Evolutionary conservation across 2,329 filamentous ascomycete genomes (phyloP), one percentile per base, ranked within the genome.

Genomic region (Hypoxylon rubiginosum): DNA sequence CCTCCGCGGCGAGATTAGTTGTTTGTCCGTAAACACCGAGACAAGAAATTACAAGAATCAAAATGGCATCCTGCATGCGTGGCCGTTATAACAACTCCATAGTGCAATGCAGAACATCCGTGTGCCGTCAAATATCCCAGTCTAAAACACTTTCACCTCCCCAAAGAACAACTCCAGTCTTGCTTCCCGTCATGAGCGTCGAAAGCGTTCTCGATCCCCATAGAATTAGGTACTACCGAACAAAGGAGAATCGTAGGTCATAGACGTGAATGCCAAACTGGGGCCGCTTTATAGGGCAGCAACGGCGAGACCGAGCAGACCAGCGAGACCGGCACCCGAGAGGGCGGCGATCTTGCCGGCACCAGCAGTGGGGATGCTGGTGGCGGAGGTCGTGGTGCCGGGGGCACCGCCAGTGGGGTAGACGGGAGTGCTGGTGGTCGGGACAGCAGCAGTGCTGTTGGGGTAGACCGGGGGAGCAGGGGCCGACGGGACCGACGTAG

Each of bases 321-420:
- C 87, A 72, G 85, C 87, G 73, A 90, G 84, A 72, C 82, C 85
- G 66, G 84, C 88, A 69, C 86, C 87, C 45, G 86, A 88, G 73
- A 88, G 78, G 74, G 81, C 84, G 71, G 83, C 83, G 70, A 79
- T 79, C 82, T 86, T 87, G 82, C 81, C 84, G 69, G 86, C 87
- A 80, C 83, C 85, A 69, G 83, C 85, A 60, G 86, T 85, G 73
- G 84, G 80, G 71, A 84, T 78, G 58, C 79, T 58, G 69, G 76
- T 72, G 13, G 54, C 49, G 50, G 70, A 62, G 52, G 74, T 73
- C 67, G 75, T 73, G 71, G 78, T 72, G 71, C 68, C 72, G 62
- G 77, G 64, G 64, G 77, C 75, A 65, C 61, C 66, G 61, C 73
- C 72, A 61, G 78, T 79, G 68, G 76, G 74, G 67, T 67, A 66